Base-by-base conservation (phyloP, 2,329 filamentous ascomycete species). In the Colletotrichum trifolii region DNA sequence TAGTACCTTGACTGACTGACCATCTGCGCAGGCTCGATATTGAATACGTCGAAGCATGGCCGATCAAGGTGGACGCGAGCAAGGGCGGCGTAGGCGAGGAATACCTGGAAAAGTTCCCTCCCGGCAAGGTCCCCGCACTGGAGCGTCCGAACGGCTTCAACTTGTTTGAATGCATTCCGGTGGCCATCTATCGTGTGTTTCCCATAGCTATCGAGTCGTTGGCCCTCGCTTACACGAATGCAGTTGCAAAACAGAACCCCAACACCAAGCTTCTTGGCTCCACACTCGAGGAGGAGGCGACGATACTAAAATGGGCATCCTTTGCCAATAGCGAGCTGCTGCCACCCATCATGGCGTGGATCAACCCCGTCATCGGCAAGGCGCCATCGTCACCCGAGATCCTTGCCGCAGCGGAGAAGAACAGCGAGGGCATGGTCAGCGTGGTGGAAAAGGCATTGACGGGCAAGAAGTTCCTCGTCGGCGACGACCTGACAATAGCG, bases 321-420 rank as follows among this genome's bases (percentile, higher is more conserved):
- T 61, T 61, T 10, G 58, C 58, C 11, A 61, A 61, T 33, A 61
- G 58, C 58, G 58, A 61, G 58, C 58, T 61, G 15, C 52, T 61
- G 3, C 48, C 58, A 11, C 58, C 58, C 43, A 61, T 61, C 43
- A 56, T 61, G 58, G 58, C 58, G 13, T 61, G 58, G 58, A 61
- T 61, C n/a, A 61, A 61, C 36, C 58, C 58, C 9, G 52, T 61
- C 8, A 61, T 55, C 35, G 52, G 50, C 1, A 61, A 56, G 43
- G 58, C 35, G 25, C 25, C 58, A 12, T 54, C 58, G 11, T 48
- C 58, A 25, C 52, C 58, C 36, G 58, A 61, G 2, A 54, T 61
- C 3, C 52, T 61, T 15, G 58, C 58, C 6, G 58, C 58, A 38
- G 52, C 58, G 10, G 58, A 61, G 50, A 61, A 61, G 36, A 61